Percentiles rank a stretch among this genome's conserved stretches.
phyloP scores from a whole-genome alignment of 1,284 basidiomycete genomes.

The Leucoagaricus sp. region DNA sequence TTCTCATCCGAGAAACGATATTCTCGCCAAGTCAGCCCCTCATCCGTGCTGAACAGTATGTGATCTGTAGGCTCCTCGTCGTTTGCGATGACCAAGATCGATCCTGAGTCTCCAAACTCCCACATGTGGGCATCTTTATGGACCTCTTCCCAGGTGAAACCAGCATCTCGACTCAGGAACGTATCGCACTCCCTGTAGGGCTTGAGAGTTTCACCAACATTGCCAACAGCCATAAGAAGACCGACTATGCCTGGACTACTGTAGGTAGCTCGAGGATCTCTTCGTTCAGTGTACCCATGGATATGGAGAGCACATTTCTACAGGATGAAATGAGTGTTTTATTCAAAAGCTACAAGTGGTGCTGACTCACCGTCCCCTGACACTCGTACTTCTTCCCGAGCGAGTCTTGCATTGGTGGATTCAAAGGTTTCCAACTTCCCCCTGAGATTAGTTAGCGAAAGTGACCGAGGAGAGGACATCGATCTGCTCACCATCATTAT shows the following conservation, averaged over 20 bases:
- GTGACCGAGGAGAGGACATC: no score
- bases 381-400: constrained; percentile 79
- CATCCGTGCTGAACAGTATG: constrained; percentile 86
- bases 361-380: constrained; percentile 56
- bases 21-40: constrained; percentile 87
- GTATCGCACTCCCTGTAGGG: constrained; percentile 90
- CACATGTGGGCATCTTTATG: constrained; percentile 98
- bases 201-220: constrained; percentile 84
- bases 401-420: constrained; percentile 79
- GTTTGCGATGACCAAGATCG: constrained; percentile 90
- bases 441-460: no score
- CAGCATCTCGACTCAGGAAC: constrained; percentile 95
- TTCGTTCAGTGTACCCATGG: constrained; percentile 94
- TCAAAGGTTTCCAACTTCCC: constrained; percentile 84
- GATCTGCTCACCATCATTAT: constrained; percentile 94
- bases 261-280: constrained; percentile 88
- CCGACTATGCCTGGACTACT: constrained; percentile 92
- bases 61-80: constrained; percentile 93
- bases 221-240: constrained; percentile 96
- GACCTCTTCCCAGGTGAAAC: constrained; percentile 98
- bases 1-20: constrained; percentile 81
- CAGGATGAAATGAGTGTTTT: neutral
- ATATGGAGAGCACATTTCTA: constrained; percentile 88
- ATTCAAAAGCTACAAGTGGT: neutral
- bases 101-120: constrained; percentile 98